These are phyloP conservation scores for Papiliotrema flavescens DNA, from an alignment of 1,284 basidiomycete genomes.

Conservation along the genomic window DNA sequence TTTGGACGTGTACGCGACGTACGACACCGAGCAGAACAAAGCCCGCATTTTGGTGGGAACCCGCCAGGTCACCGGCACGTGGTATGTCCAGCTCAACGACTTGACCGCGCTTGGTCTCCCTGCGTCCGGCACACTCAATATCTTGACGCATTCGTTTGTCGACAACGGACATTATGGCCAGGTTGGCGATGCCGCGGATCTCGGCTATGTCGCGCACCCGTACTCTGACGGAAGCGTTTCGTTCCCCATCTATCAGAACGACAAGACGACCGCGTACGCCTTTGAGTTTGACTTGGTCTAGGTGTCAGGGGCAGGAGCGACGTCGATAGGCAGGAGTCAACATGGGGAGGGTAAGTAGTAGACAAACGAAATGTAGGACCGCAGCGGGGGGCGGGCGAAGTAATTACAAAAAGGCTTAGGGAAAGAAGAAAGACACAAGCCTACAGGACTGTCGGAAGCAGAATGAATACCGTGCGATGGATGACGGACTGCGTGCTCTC, in stretches of 20 bases:
- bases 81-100: slow-evolving; percentile 5
- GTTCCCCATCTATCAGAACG: slow-evolving; percentile 12
- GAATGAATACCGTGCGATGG: too few species aligned
- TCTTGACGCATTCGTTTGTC: slow-evolving; percentile 6
- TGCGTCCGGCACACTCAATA: slow-evolving; percentile 5
- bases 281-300: not conserved
- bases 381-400: too few species aligned
- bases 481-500: too few species aligned
- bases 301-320: too few species aligned
- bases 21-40: slow-evolving; percentile 2
- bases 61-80: slow-evolving; percentile 2
- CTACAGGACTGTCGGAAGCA: too few species aligned
- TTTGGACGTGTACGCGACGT: slow-evolving; percentile 7
- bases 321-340: too few species aligned
- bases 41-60: slow-evolving; percentile 7
- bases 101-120: slow-evolving; percentile 4
- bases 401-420: too few species aligned
- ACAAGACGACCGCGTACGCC: slow-evolving; percentile 4
- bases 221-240: slow-evolving; percentile 5
- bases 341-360: too few species aligned
- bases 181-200: slow-evolving; percentile 4
- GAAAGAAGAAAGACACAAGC: too few species aligned
- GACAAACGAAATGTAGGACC: too few species aligned
- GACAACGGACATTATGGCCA: slow-evolving; percentile 3
- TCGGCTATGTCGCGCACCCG: not conserved